These are phyloP conservation scores for Reticulascus tulasneorum DNA, from an alignment of 2,329 filamentous ascomycete species.

Conservation along the genomic window DNA sequence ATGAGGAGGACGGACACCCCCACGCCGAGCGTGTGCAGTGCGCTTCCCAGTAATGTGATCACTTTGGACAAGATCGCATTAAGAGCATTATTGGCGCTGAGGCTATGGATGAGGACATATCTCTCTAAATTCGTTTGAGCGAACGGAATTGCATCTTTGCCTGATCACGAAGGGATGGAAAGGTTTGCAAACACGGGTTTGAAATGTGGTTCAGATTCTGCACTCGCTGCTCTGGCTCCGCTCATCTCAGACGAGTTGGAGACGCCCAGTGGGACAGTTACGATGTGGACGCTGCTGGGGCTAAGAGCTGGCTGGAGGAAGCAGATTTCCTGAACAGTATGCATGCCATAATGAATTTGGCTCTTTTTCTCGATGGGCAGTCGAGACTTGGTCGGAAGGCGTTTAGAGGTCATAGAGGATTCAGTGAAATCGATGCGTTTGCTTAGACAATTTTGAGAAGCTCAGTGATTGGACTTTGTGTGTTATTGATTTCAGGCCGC, in stretches of 20 bases:
- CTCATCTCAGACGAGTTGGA: too few relatives aligned
- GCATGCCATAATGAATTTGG: too few relatives aligned
- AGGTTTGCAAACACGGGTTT: too few relatives aligned
- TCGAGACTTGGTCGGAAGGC: constrained; percentile 14
- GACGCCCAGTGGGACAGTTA: too few relatives aligned
- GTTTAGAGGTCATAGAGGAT: constrained; percentile 15
- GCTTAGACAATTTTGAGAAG: not conserved
- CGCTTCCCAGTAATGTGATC: constrained; percentile 68
- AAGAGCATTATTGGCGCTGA: constrained; percentile 16
- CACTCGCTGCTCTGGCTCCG: too few relatives aligned
- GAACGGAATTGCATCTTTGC: constrained; percentile 13
- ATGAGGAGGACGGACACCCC: constrained; percentile 71
- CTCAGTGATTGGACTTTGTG: too few relatives aligned
- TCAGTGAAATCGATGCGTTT: constrained; percentile 13
- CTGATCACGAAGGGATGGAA: constrained; percentile 14
- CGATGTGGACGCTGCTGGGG: too few relatives aligned
- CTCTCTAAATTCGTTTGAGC: constrained; percentile 8
- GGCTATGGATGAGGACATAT: constrained; percentile 16
- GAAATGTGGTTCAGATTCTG: too few relatives aligned
- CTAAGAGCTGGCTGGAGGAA: too few relatives aligned
- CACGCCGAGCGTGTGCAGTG: constrained; percentile 81
- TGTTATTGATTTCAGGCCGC: too few relatives aligned
- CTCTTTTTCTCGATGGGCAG: constrained; percentile 14
- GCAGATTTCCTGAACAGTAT: too few relatives aligned
- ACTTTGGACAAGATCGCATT: constrained; percentile 7